Conservation (phyloP, 495 filamentous ascomycete genomes). For the Lineolata rhizophorae region DNA sequence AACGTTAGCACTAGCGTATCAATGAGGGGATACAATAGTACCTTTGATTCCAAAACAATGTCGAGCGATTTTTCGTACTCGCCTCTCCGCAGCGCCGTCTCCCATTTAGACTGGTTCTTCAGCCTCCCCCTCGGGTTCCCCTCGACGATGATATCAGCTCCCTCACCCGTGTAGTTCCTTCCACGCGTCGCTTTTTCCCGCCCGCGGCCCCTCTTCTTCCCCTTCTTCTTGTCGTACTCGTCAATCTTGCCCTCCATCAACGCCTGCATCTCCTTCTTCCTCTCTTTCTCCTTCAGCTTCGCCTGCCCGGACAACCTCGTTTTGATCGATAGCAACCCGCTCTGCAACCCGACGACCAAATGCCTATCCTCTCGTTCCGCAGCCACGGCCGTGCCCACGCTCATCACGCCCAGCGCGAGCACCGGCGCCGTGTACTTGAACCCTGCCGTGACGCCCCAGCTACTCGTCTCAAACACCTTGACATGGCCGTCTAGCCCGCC, state of each 20-base stretch:
- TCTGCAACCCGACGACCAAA: constrained; percentile 82
- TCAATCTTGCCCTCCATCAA: constrained; percentile 56
- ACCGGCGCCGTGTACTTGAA: constrained; percentile 84
- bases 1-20: neutral
- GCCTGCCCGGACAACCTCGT: constrained; percentile 70
- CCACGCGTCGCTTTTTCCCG: constrained; percentile 49
- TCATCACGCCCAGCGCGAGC: constrained; percentile 55
- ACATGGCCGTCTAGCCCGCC: constrained; percentile 86
- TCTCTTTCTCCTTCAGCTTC: constrained; percentile 53
- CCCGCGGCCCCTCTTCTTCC: constrained; percentile 36
- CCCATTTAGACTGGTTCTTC: constrained; percentile 54
- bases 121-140: constrained; percentile 31
- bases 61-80: constrained; percentile 61
- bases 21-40: constrained; percentile 5
- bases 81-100: constrained; percentile 54
- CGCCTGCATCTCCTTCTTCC: constrained; percentile 69
- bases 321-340: constrained; percentile 66
- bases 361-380: constrained; percentile 75
- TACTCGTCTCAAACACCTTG: constrained; percentile 80
- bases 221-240: constrained; percentile 38
- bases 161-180: constrained; percentile 67
- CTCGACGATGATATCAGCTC: constrained; percentile 68
- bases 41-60: constrained; percentile 34
- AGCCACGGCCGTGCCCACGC: constrained; percentile 29
- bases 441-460: constrained; percentile 82